A percentile compares a stretch with the other conserved stretches of the same genome.
Evolutionary conservation across 2,329 filamentous ascomycete genomes (phyloP).

Genomic region (Apiospora pterosperma): DNA sequence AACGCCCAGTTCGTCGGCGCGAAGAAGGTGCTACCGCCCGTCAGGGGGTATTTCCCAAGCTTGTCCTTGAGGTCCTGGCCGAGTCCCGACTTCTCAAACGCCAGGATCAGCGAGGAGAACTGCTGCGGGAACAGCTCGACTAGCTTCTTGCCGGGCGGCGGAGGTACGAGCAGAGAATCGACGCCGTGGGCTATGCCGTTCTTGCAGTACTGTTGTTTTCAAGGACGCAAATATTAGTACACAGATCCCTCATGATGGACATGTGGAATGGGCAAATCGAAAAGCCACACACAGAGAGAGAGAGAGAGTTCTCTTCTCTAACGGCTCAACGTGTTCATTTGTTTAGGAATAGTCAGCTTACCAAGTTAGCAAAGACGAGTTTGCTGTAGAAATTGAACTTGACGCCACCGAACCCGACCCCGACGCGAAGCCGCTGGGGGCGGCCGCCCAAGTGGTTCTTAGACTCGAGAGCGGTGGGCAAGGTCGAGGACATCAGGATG

Average conservation of each 20-base stretch:
- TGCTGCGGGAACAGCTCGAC: constrained; percentile 65
- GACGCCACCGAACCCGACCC: constrained; percentile 59
- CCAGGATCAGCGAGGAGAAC: constrained; percentile 78
- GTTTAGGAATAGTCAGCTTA: no score
- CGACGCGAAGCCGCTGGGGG: constrained; percentile 70
- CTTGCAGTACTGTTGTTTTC: constrained; percentile 53
- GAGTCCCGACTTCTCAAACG: constrained; percentile 71
- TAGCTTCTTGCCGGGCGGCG: constrained; percentile 51
- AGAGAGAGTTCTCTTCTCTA: not conserved
- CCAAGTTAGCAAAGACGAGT: constrained; percentile 67
- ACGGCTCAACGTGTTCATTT: no score
- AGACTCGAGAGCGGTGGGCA: constrained; percentile 65
- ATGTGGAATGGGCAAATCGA: not conserved
- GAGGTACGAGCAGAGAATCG: constrained; percentile 72
- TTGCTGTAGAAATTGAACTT: constrained; percentile 75
- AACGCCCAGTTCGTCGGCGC: constrained; percentile 82
- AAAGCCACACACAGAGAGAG: constrained; percentile 4
- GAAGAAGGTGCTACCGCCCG: constrained; percentile 72
- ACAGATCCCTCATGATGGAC: no score
- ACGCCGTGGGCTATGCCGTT: constrained; percentile 83
- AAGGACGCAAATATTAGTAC: not conserved
- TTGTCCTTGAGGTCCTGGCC: constrained; percentile 55
- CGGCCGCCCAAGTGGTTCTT: constrained; percentile 56
- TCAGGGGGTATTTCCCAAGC: constrained; percentile 25
- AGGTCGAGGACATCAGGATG: constrained; percentile 68